Evolutionary conservation across 1,139 yeast species (phyloP), one percentile per base, ranked within the genome.

Genomic region (Scheffersomyces segobiensis): DNA sequence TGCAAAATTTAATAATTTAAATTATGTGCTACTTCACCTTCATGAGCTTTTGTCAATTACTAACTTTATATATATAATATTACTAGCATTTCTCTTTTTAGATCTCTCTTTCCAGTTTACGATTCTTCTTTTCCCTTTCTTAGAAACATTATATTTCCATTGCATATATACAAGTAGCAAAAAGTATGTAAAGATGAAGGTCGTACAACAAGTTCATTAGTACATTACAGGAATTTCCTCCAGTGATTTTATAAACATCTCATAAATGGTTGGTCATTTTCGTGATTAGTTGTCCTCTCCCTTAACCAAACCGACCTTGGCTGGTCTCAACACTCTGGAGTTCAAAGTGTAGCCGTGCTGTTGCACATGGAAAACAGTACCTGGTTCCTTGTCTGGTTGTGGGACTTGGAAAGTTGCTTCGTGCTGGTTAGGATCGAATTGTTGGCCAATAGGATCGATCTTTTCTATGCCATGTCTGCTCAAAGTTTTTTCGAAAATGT

Each of bases 271-370:
- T 32, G 42, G 17, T 32, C 42, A 32, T 32, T 12, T 32, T 32
- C 42, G 42, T 14, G 17, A 12, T 32, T 66, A 67, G 59, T 68
- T 65, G 55, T 66, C 68, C 55, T 61, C 57, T 58, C 63, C 87
- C 79, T 89, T 91, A 65, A 93, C 98, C 70, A 93, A 86, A 67
- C 98, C 98, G 66, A 93, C 98, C 82, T 93, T 93, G 62, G 98
- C 97, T 50, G 98, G 97, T 77, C 98, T 87, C 71, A 93, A 84
- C 52, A 93, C 97, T 73, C 98, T 85, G 65, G 89, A 87, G 76
- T 93, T 93, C 70, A 92, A 83, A 60, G 89, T 86, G 79, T 88
- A 93, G 54, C 98, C 98, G 26, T 89, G 84, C 76, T 91, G 97
- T 78, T 93, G 97, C 57, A 93, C 97, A 69, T 87, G 93, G 87